These are phyloP conservation scores for Pichia norvegensis DNA, from an alignment of 1,139 yeast species.

Conservation along the genomic window DNA sequence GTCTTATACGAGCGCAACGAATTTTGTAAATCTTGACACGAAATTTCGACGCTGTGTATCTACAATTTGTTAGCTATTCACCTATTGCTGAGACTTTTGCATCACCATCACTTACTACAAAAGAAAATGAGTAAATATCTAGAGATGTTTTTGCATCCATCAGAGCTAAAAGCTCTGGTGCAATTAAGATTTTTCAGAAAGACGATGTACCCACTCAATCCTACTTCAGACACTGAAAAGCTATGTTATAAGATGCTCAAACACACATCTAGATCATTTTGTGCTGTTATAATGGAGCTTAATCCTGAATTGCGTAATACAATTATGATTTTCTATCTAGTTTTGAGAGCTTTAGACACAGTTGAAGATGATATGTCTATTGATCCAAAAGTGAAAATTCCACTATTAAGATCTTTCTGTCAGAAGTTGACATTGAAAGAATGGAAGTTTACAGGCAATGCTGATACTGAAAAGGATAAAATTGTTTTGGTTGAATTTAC, in stretches of 20 bases:
- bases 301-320: constrained; percentile 84
- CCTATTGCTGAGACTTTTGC: too few species aligned
- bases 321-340: constrained; percentile 74
- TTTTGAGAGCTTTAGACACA: constrained; percentile 88
- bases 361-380: constrained; percentile 95
- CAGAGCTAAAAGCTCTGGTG: constrained; percentile 60
- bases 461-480: constrained; percentile 74
- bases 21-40: background rate
- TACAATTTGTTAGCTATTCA: too few species aligned
- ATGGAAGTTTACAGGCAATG: constrained; percentile 76
- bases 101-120: too few species aligned
- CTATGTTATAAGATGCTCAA: constrained; percentile 65
- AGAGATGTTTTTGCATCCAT: constrained; percentile 62
- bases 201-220: constrained; percentile 47
- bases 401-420: constrained; percentile 63
- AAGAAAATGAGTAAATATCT: constrained; percentile 31
- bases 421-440: constrained; percentile 52
- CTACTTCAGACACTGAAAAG: constrained; percentile 38
- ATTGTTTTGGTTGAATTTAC: constrained; percentile 72
- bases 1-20: constrained; percentile 5
- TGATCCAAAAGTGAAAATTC: constrained; percentile 61
- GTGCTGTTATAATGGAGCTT: constrained; percentile 83
- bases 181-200: constrained; percentile 48
- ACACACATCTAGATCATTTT: constrained; percentile 81
- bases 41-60: background rate